Evolutionary conservation across 169 alveolate genomes (phyloP), one percentile per base, ranked within the genome.

Genomic region (Plasmodium adleri): DNA sequence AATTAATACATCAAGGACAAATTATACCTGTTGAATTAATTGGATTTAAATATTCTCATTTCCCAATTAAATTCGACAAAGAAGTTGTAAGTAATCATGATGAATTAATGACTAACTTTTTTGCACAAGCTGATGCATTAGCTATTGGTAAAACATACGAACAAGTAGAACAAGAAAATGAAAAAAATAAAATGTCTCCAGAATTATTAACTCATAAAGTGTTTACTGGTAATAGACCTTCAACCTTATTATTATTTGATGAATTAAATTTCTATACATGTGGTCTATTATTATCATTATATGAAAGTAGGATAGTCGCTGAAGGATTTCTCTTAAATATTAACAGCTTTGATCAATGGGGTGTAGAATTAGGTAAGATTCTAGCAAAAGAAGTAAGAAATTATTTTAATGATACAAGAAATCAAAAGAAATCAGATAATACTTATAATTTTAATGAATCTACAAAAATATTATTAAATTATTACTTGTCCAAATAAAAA

Each of bases 121-220:
- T 99, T 86, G 99, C 99, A 60, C 99, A 99, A 93, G 99, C 99
- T 45, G 99, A 99, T 93, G 99, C 99, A 9, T 94, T 99, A 75
- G 99, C 99, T 0, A 94, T 96, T 50, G 99, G 99, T 10, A 97
- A 97, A 89, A 95, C 97, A 24, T 52, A 83, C 1, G 98, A 96
- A 32, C 95, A 96, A 83, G 90, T 98, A 8, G 88, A 49, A 72
- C 92, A 85, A 72, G 93, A 88, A 66, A 95, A 94, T 10, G 93
- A 68, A 63, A 88, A 47, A 43, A 60, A 78, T 54, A 93, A 93
- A 58, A 94, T 97, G 60, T 95, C 98, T 39, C 95, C 93, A 22
- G 92, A 93, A 17, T 93, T 98, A 52, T 75, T 95, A 13, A 93
- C 94, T 24, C 99, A 98, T 93, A 98, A 98, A 88, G 92, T 94